These are phyloP conservation scores for Stagonosporopsis vannaccii DNA, from an alignment of 2,329 filamentous ascomycete species.

Conservation along the genomic window DNA sequence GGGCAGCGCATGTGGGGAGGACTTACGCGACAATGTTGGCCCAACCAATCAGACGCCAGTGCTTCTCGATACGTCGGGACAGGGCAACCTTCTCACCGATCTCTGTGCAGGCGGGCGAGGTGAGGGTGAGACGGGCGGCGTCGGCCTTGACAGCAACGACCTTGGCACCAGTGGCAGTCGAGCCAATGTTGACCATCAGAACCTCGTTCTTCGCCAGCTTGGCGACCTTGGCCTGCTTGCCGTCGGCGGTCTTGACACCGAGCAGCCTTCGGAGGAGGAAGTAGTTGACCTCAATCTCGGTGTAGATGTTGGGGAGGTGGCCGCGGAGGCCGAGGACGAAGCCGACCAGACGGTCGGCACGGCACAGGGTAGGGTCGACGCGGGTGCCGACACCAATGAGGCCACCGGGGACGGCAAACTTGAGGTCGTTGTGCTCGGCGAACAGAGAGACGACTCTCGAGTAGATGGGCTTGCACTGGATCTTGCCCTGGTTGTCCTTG, in stretches of 20 bases:
- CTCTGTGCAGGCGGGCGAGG: slow-evolving; percentile 93
- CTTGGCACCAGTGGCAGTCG: slow-evolving; percentile 96
- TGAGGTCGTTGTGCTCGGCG: slow-evolving; percentile 97
- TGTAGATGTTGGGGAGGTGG: slow-evolving; percentile 94
- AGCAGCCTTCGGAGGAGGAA: slow-evolving; percentile 93
- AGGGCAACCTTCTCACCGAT: slow-evolving; percentile 98
- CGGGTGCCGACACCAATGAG: slow-evolving; percentile 96
- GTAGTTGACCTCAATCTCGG: slow-evolving; percentile 96
- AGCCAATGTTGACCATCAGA: slow-evolving; percentile 99
- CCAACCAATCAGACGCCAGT: slow-evolving; percentile 71
- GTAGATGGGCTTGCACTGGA: slow-evolving; percentile 97
- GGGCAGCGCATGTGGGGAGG: slow-evolving; percentile 4
- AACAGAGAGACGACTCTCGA: slow-evolving; percentile 93
- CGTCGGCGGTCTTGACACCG: slow-evolving; percentile 96
- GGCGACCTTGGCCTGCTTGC: slow-evolving; percentile 99
- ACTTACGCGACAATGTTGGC: slow-evolving; percentile 54
- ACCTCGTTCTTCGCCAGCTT: slow-evolving; percentile 99
- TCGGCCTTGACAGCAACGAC: slow-evolving; percentile 97
- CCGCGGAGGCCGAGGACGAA: slow-evolving; percentile 97
- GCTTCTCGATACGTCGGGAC: slow-evolving; percentile 96
- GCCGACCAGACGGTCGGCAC: slow-evolving; percentile 97
- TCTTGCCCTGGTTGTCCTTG: slow-evolving; percentile 89
- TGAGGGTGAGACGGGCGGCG: slow-evolving; percentile 92
- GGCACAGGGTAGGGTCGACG: slow-evolving; percentile 96
- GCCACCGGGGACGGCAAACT: slow-evolving; percentile 96